phyloP scores from a whole-genome alignment of 129 eudicot genomes.

The Solidago caesia region DNA sequence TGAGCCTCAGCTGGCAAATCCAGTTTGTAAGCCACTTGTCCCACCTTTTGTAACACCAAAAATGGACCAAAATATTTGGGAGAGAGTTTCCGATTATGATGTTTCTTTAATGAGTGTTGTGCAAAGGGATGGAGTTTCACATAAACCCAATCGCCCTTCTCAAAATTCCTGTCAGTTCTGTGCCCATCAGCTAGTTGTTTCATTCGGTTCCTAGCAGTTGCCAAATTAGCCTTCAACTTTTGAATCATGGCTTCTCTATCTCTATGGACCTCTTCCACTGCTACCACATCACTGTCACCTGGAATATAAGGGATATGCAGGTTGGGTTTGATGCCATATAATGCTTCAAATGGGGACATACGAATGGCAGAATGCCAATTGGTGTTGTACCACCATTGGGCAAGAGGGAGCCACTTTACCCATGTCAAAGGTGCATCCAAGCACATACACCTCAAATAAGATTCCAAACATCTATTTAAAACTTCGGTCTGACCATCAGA shows the following conservation, averaged over 20 bases:
- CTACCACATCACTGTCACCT: background rate
- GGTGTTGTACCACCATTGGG: background rate
- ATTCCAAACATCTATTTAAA: too few species aligned
- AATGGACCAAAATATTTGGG: background rate
- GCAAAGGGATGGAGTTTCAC: background rate
- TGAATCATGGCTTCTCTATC: background rate
- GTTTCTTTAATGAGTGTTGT: too few species aligned
- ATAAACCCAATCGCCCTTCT: background rate
- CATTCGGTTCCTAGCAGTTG: background rate
- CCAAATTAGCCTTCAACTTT: background rate
- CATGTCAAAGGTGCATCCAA: background rate
- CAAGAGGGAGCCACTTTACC: background rate
- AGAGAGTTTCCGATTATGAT: background rate
- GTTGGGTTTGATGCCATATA: background rate
- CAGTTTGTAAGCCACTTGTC: background rate
- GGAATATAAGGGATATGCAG: background rate
- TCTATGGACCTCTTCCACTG: background rate
- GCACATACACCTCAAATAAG: background rate
- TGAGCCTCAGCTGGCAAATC: background rate
- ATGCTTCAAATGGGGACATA: background rate
- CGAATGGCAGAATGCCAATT: background rate
- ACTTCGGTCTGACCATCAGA: background rate
- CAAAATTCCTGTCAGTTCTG: too few species aligned
- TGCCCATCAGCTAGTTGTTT: background rate
- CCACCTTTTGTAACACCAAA: background rate